Percentiles rank a stretch among this genome's conserved stretches.
Conservation (phyloP, 148 eudicot genomes). For the Persicaria maculosa region DNA sequence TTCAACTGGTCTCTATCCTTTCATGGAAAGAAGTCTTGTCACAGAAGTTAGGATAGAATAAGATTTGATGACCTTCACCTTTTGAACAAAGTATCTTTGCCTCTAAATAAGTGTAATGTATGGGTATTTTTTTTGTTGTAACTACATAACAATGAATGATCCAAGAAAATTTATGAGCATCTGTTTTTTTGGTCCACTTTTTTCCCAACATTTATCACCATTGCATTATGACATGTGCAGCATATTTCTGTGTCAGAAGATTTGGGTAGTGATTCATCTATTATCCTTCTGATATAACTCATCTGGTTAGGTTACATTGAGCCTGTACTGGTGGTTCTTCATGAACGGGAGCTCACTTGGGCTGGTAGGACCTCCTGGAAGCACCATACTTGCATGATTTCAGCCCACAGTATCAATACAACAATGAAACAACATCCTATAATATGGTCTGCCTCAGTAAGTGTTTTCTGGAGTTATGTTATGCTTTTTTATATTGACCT, state of each 20-base stretch:
- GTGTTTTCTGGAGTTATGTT: not conserved
- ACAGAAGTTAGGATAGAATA: not conserved
- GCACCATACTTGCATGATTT: constrained; percentile 87
- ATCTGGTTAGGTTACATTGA: constrained; percentile 74
- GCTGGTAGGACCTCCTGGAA: constrained; percentile 90
- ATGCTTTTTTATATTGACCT: not conserved
- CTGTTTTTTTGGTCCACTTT: not conserved
- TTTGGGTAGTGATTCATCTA: not conserved
- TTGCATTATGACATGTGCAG: not conserved
- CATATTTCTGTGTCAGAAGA: not conserved
- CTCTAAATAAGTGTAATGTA: not conserved
- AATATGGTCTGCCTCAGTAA: constrained; percentile 91
- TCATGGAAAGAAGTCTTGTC: not conserved
- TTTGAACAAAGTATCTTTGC: not conserved
- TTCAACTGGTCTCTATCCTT: not conserved
- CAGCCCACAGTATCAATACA: constrained; percentile 89
- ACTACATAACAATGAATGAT: not conserved
- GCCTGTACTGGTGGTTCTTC: constrained; percentile 90
- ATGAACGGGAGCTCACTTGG: constrained; percentile 93
- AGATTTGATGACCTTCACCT: not conserved
- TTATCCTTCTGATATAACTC: not conserved
- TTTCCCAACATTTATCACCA: not conserved
- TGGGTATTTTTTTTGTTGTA: not conserved
- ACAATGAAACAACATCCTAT: constrained; percentile 91
- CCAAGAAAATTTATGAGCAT: not conserved